Evolutionary conservation across 2,329 filamentous ascomycete species (phyloP), one percentile per base, ranked within the genome.

Genomic region (Aspergillus carbonarius): DNA sequence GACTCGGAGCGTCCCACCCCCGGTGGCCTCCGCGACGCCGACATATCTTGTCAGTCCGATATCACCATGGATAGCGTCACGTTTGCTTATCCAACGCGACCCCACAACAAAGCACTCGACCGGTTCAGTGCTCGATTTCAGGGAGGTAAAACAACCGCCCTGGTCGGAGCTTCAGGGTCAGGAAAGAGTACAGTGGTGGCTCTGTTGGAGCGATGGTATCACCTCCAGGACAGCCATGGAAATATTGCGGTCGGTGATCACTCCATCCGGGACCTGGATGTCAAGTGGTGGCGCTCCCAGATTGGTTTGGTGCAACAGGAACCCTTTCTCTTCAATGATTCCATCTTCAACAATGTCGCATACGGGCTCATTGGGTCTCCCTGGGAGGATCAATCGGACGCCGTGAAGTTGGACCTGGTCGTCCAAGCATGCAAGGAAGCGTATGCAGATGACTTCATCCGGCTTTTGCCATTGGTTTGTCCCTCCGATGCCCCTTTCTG

Each of bases 231-330:
- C n/a, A 23, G 6, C 15, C 2, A n/a, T 34, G 40, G 40, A 8
- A 37, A 34, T 9, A 47, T 54, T n/a, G 8, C 34, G 4, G 18
- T 55, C 7, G 23, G 9, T 8, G 34, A 78, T 1, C 80, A 82
- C 39, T 72, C 82, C 23, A 74, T 91, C 18, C 68, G 71, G 18
- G 79, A 84, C 2, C 78, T 89, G 20, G 81, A 90, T 34, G 65
- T 89, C 35, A 87, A 85, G 62, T 91, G 80, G 63, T 85, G 83
- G 73, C 78, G 84, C 44, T 74, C 76, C 3, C 72, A 80, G 34
- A 88, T 89, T 58, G 85, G 86, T 0, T 76, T 89, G 5, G 87
- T 90, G 4, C 85, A 88, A 61, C 87, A 90, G 66, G 86, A 90
- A 58, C 86, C 86, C 0, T 87, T 88, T 57, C 76, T 89, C 1